phyloP scores from a whole-genome alignment of 805 yeast species.

The Candida ovalis region DNA sequence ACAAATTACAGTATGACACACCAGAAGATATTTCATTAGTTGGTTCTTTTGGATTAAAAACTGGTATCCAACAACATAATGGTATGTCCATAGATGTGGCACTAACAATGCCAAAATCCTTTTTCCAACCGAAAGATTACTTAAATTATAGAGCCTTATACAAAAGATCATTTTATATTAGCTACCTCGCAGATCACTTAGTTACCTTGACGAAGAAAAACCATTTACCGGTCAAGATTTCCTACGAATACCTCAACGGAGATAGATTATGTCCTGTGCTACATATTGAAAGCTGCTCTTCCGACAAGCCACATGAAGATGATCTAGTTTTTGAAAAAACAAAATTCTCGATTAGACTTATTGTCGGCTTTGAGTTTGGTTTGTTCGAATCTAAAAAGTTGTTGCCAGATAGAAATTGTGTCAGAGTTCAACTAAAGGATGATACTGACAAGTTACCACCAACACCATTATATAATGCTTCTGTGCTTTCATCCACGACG shows the following conservation, averaged over 20 bases:
- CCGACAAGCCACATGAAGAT: conserved; percentile 38
- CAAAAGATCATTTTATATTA: conserved; percentile 84
- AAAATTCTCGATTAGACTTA: conserved; percentile 64
- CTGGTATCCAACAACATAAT: conserved; percentile 61
- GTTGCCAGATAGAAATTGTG: conserved; percentile 75
- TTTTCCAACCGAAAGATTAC: conserved; percentile 84
- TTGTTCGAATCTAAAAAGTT: conserved; percentile 73
- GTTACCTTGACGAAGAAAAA: conserved; percentile 49
- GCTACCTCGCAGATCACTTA: conserved; percentile 68
- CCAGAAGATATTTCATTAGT: conserved; percentile 78
- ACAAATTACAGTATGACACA: conserved; percentile 60
- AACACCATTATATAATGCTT: conserved; percentile 84
- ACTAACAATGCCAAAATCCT: conserved; percentile 71
- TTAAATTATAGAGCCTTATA: conserved; percentile 86
- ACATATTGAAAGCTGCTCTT: conserved; percentile 51
- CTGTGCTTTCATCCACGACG: conserved; percentile 66
- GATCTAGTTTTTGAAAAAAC: conserved; percentile 61
- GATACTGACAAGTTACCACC: conserved; percentile 48
- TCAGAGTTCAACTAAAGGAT: conserved; percentile 54
- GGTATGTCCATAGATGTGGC: conserved; percentile 75
- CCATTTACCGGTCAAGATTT: conserved; percentile 55
- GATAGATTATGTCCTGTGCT: conserved; percentile 76
- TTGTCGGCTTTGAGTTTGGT: conserved; percentile 70
- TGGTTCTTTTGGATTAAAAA: conserved; percentile 86
- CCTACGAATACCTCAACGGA: conserved; percentile 68